Conservation (phyloP, 2,329 filamentous ascomycete genomes). For the Incumbomyces delicatus region DNA sequence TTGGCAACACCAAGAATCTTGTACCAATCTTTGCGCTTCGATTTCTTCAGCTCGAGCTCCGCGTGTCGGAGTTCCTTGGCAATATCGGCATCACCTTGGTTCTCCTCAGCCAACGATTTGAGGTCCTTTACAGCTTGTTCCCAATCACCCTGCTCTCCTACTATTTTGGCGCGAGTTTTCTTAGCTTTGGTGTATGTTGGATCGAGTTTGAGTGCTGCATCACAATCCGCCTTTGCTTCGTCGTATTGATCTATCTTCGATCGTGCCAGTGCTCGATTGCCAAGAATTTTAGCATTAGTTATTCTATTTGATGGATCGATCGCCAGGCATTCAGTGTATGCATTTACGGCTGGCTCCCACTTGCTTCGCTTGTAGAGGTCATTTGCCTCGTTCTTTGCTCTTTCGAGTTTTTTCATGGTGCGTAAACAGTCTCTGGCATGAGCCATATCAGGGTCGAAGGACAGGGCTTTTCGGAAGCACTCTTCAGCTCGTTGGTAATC, state of each 20-base stretch:
- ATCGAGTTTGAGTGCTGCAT: constrained; percentile 72
- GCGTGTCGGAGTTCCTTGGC: constrained; percentile 78
- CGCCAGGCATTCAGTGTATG: constrained; percentile 72
- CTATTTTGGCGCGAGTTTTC: constrained; percentile 85
- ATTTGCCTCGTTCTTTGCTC: constrained; percentile 92
- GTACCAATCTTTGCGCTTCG: constrained; percentile 95
- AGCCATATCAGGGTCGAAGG: constrained; percentile 83
- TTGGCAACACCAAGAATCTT: constrained; percentile 88
- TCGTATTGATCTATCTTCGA: constrained; percentile 72
- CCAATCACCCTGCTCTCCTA: constrained; percentile 79
- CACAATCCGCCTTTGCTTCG: constrained; percentile 74
- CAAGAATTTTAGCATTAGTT: constrained; percentile 87
- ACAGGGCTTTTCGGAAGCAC: constrained; percentile 81
- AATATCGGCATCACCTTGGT: constrained; percentile 71
- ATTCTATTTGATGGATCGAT: constrained; percentile 82
- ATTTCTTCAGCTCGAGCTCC: constrained; percentile 95
- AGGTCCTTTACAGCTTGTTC: constrained; percentile 82
- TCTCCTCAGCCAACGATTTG: constrained; percentile 74
- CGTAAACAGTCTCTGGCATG: constrained; percentile 81
- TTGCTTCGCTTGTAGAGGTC: constrained; percentile 74
- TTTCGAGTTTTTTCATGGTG: constrained; percentile 81
- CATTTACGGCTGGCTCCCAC: constrained; percentile 70
- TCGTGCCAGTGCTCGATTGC: constrained; percentile 82
- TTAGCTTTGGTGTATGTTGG: constrained; percentile 79
- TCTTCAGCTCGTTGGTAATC: constrained; percentile 70